Base-by-base conservation (phyloP, 192 early-diverging fungal species). In the Coemansia nantahalensis region DNA sequence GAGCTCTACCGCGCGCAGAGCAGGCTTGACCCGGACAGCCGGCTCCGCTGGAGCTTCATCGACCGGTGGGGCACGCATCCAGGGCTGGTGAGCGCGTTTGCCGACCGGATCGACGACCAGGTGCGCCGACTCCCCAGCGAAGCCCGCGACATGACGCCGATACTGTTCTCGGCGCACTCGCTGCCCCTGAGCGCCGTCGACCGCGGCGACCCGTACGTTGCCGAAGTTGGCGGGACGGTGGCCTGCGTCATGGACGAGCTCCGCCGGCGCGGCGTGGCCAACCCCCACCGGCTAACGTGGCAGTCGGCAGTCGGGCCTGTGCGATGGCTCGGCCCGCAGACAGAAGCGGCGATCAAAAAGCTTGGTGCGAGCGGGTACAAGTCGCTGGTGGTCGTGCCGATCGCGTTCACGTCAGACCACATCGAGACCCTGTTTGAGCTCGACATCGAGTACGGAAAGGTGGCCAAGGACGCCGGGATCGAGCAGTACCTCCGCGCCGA, bases 381-480 rank as follows among this genome's bases (percentile, higher is more conserved):
- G 34, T 84, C 95, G 59, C 54, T 94, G 21, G 71, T 96, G 15
- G 61, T 94, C 28, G 86, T 98, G 3, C 95, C 95, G 1, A 87
- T 98, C 61, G 93, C 95, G 2, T 98, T 98, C 45, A 94, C 93
- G 2, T 90, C 87, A 22, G 95, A 98, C 59, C 95, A 98, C 62
- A 89, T 98, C 39, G 95, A 98, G 63, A 98, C 95, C 4, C 65
- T 98, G 46, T 98, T 84, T 82, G 95, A 98, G 81, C 78, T 98
- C 42, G 95, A 98, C 69, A 56, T 92, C 16, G 95, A 98, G 56
- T 98, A 95, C 56, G 90, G 87, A 4, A 74, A 92, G 30, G 78
- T 92, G 26, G 95, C 93, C 6, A 52, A 84, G 34, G 82, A 93
- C 78, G 81, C 81, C 7, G 93, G 93, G 8, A 79, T 98, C 12